A percentile compares a stretch with the other conserved stretches of the same genome.
Evolutionary conservation across 2,329 filamentous ascomycete genomes (phyloP).

Genomic region (Diplodia corticola): DNA sequence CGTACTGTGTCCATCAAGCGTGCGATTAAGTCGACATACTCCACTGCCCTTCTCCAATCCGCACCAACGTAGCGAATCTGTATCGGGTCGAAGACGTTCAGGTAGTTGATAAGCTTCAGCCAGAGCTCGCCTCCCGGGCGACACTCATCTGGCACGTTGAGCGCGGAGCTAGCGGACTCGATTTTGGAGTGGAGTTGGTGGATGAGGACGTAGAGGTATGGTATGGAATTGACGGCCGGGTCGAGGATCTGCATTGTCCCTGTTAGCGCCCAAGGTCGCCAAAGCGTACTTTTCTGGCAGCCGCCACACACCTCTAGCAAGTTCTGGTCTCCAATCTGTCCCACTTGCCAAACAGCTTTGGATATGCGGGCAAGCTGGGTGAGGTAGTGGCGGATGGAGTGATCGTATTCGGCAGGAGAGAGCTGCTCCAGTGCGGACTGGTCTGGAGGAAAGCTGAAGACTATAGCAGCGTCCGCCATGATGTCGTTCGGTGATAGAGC

Average conservation of each 20-base stretch:
- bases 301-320: constrained; percentile 37
- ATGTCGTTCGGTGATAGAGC: neutral
- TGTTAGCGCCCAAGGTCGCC: neutral
- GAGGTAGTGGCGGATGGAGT: constrained; percentile 37
- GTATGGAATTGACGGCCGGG: constrained; percentile 59
- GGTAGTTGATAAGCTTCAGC: constrained; percentile 51
- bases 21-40: constrained; percentile 39
- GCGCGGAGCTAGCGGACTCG: constrained; percentile 31
- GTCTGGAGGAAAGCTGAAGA: constrained; percentile 22
- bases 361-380: constrained; percentile 38
- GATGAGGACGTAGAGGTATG: constrained; percentile 58
- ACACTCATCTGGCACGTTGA: constrained; percentile 42
- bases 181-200: constrained; percentile 45
- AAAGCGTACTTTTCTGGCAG: neutral
- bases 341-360: constrained; percentile 36
- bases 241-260: constrained; percentile 49
- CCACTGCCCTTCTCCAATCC: constrained; percentile 49
- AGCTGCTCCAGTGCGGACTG: constrained; percentile 13
- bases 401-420: constrained; percentile 40
- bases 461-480: constrained; percentile 16
- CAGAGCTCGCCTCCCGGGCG: constrained; percentile 50
- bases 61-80: constrained; percentile 57
- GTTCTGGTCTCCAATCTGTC: constrained; percentile 42
- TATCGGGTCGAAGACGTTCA: constrained; percentile 52
- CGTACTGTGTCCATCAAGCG: constrained; percentile 36